A percentile compares a stretch with the other conserved stretches of the same genome.
These are phyloP conservation scores for Glaciozyma antarctica DNA, from an alignment of 768 basidiomycete species.

Conservation along the genomic window DNA sequence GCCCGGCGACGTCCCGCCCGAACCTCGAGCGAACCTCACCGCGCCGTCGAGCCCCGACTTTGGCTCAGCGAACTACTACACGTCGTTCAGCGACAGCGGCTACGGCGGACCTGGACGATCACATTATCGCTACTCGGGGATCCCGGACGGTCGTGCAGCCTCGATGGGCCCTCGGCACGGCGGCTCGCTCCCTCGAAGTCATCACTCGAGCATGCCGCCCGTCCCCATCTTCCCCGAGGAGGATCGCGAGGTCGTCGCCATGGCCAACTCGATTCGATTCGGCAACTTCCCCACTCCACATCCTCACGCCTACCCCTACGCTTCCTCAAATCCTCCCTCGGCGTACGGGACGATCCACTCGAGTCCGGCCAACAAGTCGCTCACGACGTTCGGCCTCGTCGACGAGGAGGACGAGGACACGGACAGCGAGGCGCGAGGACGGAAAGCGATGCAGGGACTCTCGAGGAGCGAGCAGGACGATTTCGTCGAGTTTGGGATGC, in stretches of 20 bases:
- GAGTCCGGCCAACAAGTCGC: neutral
- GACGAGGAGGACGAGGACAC: neutral
- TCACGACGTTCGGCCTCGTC: neutral
- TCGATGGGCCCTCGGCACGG: too few species aligned
- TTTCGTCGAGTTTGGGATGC: neutral
- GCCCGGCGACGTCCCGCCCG: neutral
- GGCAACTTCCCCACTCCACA: conserved; percentile 21
- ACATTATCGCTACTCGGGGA: too few species aligned
- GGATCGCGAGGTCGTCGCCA: conserved; percentile 22
- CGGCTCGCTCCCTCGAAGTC: neutral
- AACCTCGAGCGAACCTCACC: conserved; percentile 13
- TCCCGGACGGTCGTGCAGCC: too few species aligned
- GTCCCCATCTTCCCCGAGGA: conserved; percentile 27
- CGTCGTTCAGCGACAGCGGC: neutral
- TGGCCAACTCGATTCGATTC: conserved; percentile 19
- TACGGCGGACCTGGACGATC: too few species aligned
- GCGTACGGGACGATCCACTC: neutral
- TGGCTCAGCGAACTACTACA: neutral
- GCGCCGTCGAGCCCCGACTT: conserved; percentile 24
- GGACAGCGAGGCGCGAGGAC: neutral
- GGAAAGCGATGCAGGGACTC: neutral
- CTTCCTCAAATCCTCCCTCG: neutral
- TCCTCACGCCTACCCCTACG: neutral
- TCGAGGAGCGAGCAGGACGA: neutral
- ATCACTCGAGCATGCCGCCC: neutral